Evolutionary conservation across 1,284 basidiomycete genomes (phyloP), one percentile per base, ranked within the genome.

Genomic region (Exobasidium cylindrosporum): DNA sequence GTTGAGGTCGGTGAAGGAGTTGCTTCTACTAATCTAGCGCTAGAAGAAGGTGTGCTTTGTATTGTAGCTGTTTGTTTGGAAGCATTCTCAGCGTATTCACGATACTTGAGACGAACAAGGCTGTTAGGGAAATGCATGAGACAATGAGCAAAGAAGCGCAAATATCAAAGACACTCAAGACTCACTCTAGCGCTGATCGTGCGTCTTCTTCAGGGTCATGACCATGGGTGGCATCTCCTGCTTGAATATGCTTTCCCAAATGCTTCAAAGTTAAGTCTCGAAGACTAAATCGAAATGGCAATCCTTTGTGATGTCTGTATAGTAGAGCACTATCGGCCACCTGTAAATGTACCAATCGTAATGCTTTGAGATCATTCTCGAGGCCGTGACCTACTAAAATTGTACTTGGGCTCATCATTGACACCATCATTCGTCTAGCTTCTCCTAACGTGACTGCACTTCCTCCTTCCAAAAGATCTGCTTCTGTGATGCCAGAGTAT

Each of bases 151-250:
- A n/a, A n/a, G n/a, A n/a, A n/a, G n/a, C n/a, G n/a, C n/a, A n/a
- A n/a, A n/a, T n/a, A n/a, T n/a, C n/a, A n/a, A n/a, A 40, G 35
- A 40, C 47, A 10, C 10, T 31, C 7, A 7, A 14, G 23, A 57
- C 54, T 58, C 54, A 60, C 54, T 58, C 57, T 28, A 52, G 45
- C 11, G 57, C 57, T 2, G 45, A n/a, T 21, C 43, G 3, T 3
- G 76, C 73, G 58, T 78, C 76, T 40, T 78, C 76, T 21, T 68
- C 56, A 30, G 73, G 72, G 24, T 72, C 73, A 54, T 78, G 76
- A 1, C 76, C 76, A 7, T 68, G 55, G 7, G 54, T 61, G 2
- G 65, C 67, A 10, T 67, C 67, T 21, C 68, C 72, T 6, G 61
- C 46, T 63, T 78, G 77, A 35, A 78, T 78, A 47, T 73, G 66